Base-by-base conservation (phyloP, 2,329 filamentous ascomycete species). In the Colletotrichum liaoningense region DNA sequence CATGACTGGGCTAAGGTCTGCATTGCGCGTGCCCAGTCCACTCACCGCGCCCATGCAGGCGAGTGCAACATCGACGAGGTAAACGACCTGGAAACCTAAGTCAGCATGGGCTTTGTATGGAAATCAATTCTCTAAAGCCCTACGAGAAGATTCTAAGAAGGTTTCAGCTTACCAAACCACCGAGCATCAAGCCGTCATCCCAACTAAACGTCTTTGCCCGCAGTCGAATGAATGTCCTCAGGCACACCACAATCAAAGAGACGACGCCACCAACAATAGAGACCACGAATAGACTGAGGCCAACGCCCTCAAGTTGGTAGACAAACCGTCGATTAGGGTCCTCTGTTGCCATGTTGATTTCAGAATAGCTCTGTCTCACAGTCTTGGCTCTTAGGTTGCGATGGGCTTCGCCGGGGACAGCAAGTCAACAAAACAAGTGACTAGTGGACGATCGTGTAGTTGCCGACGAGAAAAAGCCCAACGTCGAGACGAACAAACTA, bases 11-110 rank as follows among this genome's bases (percentile, higher is more conserved):
- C 76, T 79, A n/a, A 77, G 76, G 38, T 75, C 46, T n/a, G 55
- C 73, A 33, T 78, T 75, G 5, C 59, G 63, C 6, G 74, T 74
- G 24, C 78, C 78, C 1, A 79, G 62, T 7, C 78, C 78, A 26
- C 69, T 70, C 33, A 69, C 26, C 9, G 75, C 67, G 2, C 77
- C 76, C 56, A 72, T 35, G 42, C 76, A 78, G 28, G 77, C 75
- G 8, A 79, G 69, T 46, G 38, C 67, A n/a, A 77, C 74, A n/a
- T 75, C 74, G 49, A 67, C 67, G 1, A 68, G 58, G 54, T 76
- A 76, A 4, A 75, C 33, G 35, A 68, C 7, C 75, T 76, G 19
- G n/a, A 3, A 4, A 16, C 35, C 5, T 22, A 54, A 19, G 28
- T 69, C 24, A 69, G 59, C 38, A 12, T 19, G 5, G 5, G 28